Base-by-base conservation (phyloP, 306 rosid genomes). In the Boehmeria nivea region DNA sequence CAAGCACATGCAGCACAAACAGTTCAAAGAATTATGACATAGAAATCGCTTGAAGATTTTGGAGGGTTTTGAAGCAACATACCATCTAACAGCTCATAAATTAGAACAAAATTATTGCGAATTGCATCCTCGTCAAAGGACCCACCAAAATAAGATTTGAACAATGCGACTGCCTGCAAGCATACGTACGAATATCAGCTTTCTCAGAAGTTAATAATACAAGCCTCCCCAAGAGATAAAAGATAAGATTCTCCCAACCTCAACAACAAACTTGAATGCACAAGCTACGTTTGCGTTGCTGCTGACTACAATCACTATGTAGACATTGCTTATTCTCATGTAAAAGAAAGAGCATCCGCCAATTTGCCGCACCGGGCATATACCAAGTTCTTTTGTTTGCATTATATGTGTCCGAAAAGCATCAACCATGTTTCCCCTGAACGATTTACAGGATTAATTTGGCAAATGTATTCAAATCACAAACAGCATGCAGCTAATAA, bases 81-180 rank as follows among this genome's bases (percentile, higher is more conserved):
- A 87, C 96, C 99, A 64, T 87, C 99, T 72, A 93, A 77, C 47
- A 93, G 89, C 82, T 87, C 96, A 40, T 93, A 93, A 64, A 93
- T 93, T 71, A 93, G 89, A 52, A 93, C 99, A 75, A 87, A 93
- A 70, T 93, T 93, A 67, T 93, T 93, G 55, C 96, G 99, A 63
- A 93, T 93, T 34, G 99, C 96, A 77, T 93, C 99, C 70, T 93
- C 99, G 33, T 93, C 99, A 70, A 93, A 93, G 46, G 99, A 89
- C 51, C 99, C 96, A 20, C 99, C 99, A 71, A 91, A 91, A 77
- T 91, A 91, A 24, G 99, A 91, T 75, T 91, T 91, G 78, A 91
- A 91, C 31, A 91, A 76, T 37, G 87, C 84, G 76, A 91, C 96
- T 24, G 99, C 96, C 99, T 91, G 72, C 59, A 68, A 67, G 20